Evolutionary conservation across 2,329 filamentous ascomycete genomes (phyloP), one percentile per base, ranked within the genome.

Genomic region (Pestalotiopsis sp.): DNA sequence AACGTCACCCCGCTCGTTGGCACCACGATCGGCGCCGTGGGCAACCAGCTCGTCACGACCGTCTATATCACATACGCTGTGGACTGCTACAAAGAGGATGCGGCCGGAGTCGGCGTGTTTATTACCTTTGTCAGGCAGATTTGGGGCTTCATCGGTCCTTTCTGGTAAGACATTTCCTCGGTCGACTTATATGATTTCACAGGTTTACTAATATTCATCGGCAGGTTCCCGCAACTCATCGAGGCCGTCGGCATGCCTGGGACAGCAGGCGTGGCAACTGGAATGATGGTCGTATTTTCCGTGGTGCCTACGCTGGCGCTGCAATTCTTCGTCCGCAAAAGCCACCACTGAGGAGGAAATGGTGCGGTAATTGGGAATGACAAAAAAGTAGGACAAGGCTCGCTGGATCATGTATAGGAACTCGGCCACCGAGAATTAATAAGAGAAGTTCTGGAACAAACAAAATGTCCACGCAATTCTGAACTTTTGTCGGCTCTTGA

Each of bases 1-100:
- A 86, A 89, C 67, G 82, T 89, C 5, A 88, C 86, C 0, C 88
- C 88, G 0, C 79, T 88, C 13, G 73, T 90, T 17, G 87, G 88
- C 5, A 82, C 82, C 5, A 87, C 82, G 1, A 83, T 87, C 70
- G 82, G 81, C 0, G 84, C 83, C 0, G 84, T 82, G 4, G 88
- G 88, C 0, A 89, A 89, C 69, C 88, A 90, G 75, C 84, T 91
- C 57, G 82, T 90, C 17, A 90, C 88, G 0, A 90, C 88, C 0
- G 85, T 90, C 2, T 74, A 88, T 56, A 85, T 89, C 27, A 90
- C 88, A 0, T 90, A 89, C 74, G 84, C 87, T 0, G 84, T 91
- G 0, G 88, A 90, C 71, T 87, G 86, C 73, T 84, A 88, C 70
- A 82, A 79, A 2, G 80, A 86, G 38, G 82, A 87, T 56, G 81